Percentiles rank a stretch among this genome's conserved stretches.
Evolutionary conservation across 345 rosid genomes (phyloP).

Genomic region (Excoecaria agallocha): DNA sequence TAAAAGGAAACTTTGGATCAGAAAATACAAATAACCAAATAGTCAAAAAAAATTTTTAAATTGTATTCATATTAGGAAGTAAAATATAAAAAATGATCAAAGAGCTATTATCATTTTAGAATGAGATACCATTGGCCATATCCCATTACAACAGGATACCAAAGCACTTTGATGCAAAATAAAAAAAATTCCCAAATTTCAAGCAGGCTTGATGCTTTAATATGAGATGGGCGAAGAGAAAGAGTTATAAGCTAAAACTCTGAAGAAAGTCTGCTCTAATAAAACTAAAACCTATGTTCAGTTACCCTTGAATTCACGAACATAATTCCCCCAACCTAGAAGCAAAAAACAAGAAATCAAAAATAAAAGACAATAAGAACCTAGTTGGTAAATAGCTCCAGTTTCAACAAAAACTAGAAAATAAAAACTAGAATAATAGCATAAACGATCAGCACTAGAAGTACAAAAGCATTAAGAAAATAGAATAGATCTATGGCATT

Average conservation of each 20-base stretch:
- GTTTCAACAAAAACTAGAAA: background rate
- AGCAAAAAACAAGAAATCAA: no score
- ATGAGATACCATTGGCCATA: background rate
- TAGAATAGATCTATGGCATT: background rate
- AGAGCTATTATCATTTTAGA: background rate
- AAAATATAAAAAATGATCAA: background rate
- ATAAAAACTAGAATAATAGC: background rate
- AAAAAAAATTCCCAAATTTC: background rate
- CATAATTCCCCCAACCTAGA: background rate
- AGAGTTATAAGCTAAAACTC: background rate
- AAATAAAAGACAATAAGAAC: no score
- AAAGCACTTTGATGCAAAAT: background rate
- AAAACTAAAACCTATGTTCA: background rate
- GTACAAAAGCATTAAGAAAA: no score
- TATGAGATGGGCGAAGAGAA: background rate
- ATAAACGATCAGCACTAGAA: no score
- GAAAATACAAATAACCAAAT: background rate
- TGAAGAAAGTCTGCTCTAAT: background rate
- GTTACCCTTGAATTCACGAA: background rate
- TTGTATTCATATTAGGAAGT: no score
- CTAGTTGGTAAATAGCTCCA: background rate
- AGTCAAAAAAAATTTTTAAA: background rate
- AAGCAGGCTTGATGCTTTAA: background rate
- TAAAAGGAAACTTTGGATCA: background rate
- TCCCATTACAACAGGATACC: background rate